Base-by-base conservation (phyloP, 495 filamentous ascomycete species). In the Cercophora scortea region DNA sequence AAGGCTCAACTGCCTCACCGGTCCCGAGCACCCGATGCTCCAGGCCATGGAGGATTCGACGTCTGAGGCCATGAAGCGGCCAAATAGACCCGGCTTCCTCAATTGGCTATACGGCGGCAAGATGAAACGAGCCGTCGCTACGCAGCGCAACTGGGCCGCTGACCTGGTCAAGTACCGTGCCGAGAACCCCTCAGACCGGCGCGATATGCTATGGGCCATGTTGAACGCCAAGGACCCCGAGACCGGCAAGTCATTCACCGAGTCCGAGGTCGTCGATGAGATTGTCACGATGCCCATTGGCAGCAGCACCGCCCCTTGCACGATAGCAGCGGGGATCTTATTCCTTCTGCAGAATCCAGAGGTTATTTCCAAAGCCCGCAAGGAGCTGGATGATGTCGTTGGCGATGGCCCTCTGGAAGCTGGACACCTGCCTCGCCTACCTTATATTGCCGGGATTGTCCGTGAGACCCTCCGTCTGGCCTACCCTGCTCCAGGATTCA, bases 181-280 rank as follows among this genome's bases (percentile, higher is more conserved):
- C 34, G 69, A 74, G 6, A 70, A 86, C 54, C 77, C 79, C 0
- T 72, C 74, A 0, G 78, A 82, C 9, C 82, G 82, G 45, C 79
- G 81, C 42, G 87, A 90, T 66, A 65, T 90, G 4, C 75, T 90
- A 10, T 82, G 82, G 67, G 76, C 80, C 0, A 72, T 91, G 64
- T 67, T 90, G 56, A 71, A 79, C 45, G 81, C 76, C 13, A 75
- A 68, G n/a, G 87, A 86, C 63, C 78, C 80, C 7, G 73, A 82
- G 64, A 88, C 85, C 0, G 85, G 83, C 5, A 64, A 75, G 44
- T 67, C 66, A 0, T 64, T 90, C 47, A 73, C 70, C 3, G 77
- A 84, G n/a, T 71, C 76, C 2, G 75, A 77, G 34, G 79, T 88
- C 49, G 68, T 85, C 40, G 72, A 87, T 61, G 86, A 89, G 61